Conservation (phyloP, 1,284 basidiomycete species). For the Marasmius tenuissimus region DNA sequence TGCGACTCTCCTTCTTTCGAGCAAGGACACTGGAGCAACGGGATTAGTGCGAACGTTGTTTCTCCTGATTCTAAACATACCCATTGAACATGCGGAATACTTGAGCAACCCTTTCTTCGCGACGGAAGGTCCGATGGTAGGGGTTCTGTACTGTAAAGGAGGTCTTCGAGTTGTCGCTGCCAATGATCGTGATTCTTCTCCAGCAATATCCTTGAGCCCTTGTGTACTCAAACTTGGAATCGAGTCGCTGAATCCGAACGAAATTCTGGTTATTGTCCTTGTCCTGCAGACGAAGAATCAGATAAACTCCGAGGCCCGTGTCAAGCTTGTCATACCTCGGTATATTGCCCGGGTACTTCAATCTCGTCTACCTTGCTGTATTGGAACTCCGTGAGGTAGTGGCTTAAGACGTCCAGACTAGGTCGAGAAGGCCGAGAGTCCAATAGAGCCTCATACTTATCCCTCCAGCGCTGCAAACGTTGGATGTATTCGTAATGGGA, state of each 20-base stretch:
- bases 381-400: constrained; percentile 97
- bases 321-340: constrained; percentile 63
- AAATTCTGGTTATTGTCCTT: constrained; percentile 95
- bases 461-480: constrained; percentile 90
- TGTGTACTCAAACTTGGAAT: constrained; percentile 88
- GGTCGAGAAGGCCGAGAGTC: constrained; percentile 85
- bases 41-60: background rate
- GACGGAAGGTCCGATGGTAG: constrained; percentile 81
- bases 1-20: constrained; percentile 91
- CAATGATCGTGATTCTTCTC: constrained; percentile 89
- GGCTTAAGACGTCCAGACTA: constrained; percentile 88
- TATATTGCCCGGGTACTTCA: constrained; percentile 98
- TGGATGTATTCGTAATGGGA: constrained; percentile 88
- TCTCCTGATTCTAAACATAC: constrained; percentile 42
- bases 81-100: constrained; percentile 92
- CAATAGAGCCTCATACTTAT: constrained; percentile 85
- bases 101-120: constrained; percentile 94
- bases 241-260: constrained; percentile 89
- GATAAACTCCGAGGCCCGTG: constrained; percentile 8
- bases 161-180: constrained; percentile 88
- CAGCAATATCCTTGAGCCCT: constrained; percentile 86
- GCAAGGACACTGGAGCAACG: constrained; percentile 62
- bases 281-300: constrained; percentile 51
- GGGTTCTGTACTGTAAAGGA: constrained; percentile 94
- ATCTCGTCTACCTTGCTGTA: constrained; percentile 98